A percentile compares a stretch with the other conserved stretches of the same genome.
Evolutionary conservation across 176 grass and related monocot species (phyloP).

Genomic region (Saccharum officinarum): DNA sequence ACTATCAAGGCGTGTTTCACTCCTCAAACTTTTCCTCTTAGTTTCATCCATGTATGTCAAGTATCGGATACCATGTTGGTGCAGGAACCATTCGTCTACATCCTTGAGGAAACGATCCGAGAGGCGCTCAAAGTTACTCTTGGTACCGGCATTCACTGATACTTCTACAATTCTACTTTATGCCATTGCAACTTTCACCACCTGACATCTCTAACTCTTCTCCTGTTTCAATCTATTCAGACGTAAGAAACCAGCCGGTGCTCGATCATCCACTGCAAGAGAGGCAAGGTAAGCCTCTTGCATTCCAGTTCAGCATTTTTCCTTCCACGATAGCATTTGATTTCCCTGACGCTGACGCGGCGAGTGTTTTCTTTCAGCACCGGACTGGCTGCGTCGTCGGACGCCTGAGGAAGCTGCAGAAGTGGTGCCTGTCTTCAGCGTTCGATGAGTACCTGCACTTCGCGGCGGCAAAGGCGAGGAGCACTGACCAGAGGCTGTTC

Average conservation of each 20-base stretch:
- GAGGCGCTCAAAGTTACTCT: conserved; percentile 85
- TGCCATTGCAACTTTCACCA: not conserved
- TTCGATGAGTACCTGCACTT: conserved; percentile 87
- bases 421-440: conserved; percentile 79
- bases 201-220: not conserved
- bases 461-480: conserved; percentile 80
- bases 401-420: conserved; percentile 78
- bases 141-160: conserved; percentile 37
- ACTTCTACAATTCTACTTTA: not conserved
- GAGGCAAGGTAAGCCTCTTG: conserved; percentile 59
- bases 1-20: no score
- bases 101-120: conserved; percentile 71
- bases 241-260: conserved; percentile 73
- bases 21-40: no score
- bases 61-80: not conserved
- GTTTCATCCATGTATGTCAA: no score
- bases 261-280: conserved; percentile 41
- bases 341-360: not conserved
- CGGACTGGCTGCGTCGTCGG: conserved; percentile 87
- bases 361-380: conserved; percentile 57
- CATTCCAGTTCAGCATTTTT: no score
- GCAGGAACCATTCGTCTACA: conserved; percentile 68
- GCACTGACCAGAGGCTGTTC: conserved; percentile 63
- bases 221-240: conserved; percentile 39
- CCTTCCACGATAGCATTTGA: not conserved